Evolutionary conservation across 371 early-diverging fungal species (phyloP), one percentile per base, ranked within the genome.

Genomic region (Mortierella sp.): DNA sequence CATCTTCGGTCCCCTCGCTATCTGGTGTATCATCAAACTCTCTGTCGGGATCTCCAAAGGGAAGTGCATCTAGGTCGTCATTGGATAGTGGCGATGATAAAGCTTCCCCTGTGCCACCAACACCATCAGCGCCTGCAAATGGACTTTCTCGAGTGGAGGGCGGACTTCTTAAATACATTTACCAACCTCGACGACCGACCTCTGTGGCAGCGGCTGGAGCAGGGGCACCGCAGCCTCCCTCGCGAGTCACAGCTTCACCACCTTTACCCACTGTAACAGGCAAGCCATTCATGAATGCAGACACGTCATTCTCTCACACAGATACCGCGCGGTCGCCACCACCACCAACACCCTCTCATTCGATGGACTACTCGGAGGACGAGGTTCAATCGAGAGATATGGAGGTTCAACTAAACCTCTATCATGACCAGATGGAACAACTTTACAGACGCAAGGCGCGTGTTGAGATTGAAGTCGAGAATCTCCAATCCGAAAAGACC

Each of bases 381-480:
- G 47, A 65, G 10, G 28, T 11, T 5, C 53, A 21, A 13, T 15
- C 24, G 3, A 16, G 40, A 10, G 4, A 11, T 43, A 70, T 68
- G 65, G 65, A 65, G 22, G 22, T 47, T 22, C 52, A 69, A 4
- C 4, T 78, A 32, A 67, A 71, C 3, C 15, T 65, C 48, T 58
- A 47, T 15, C 75, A 80, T 8, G 68, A 68, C 32, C 81, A 71
- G 28, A 60, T 80, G 55, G 75, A 74, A 55, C 65, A 68, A n/a
- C 66, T 80, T 22, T 74, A 74, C 48, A 62, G 32, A 24, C 71
- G 81, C 43, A 80, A 72, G 48, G 72, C 63, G 0, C 64, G 74
- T 7, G 66, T 58, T 2, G 75, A 80, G 59, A 65, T 71, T 7
- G 72, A 80, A 22, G 72, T 80, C 13, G 75, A 74, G 41, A 65